Evolutionary conservation across 1,139 yeast genomes (phyloP).

Genomic region (Meyerozyma guilliermondii): DNA sequence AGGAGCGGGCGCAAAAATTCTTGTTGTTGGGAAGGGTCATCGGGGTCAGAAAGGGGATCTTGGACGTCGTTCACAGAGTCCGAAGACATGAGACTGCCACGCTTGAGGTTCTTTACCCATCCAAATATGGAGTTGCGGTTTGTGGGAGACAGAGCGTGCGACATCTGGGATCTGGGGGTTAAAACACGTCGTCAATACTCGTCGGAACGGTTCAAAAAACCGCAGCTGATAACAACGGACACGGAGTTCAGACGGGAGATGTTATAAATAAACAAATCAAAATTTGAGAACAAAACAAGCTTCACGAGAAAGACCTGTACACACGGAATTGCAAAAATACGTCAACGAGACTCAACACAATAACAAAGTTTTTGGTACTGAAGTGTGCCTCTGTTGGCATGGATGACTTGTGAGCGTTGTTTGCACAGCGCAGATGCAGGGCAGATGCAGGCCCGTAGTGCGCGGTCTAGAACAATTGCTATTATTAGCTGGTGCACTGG

Average conservation of each 20-base stretch:
- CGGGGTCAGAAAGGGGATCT: constrained; percentile 6
- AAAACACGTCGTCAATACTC: neutral
- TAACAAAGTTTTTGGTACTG: neutral
- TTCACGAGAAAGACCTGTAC: neutral
- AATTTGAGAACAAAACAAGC: neutral
- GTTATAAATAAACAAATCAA: neutral
- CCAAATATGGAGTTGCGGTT: constrained; percentile 41
- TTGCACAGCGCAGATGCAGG: neutral
- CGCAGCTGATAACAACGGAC: neutral
- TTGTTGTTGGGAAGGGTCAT: constrained; percentile 13
- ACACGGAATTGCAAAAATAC: neutral
- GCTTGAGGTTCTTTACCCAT: constrained; percentile 44
- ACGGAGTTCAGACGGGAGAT: neutral
- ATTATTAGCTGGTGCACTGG: neutral
- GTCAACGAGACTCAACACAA: neutral
- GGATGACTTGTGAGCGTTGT: constrained; percentile 1
- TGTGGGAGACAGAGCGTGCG: constrained; percentile 39
- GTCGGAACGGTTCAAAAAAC: neutral
- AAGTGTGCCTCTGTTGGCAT: neutral
- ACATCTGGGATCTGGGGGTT: constrained; percentile 17
- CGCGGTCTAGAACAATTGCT: neutral
- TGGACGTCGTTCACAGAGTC: constrained; percentile 37
- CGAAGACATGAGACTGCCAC: constrained; percentile 33
- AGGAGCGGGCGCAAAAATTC: constrained; percentile 44
- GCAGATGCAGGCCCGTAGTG: neutral